Evolutionary conservation across 371 early-diverging fungal species (phyloP).

Genomic region (Conidiobolus incongruus): DNA sequence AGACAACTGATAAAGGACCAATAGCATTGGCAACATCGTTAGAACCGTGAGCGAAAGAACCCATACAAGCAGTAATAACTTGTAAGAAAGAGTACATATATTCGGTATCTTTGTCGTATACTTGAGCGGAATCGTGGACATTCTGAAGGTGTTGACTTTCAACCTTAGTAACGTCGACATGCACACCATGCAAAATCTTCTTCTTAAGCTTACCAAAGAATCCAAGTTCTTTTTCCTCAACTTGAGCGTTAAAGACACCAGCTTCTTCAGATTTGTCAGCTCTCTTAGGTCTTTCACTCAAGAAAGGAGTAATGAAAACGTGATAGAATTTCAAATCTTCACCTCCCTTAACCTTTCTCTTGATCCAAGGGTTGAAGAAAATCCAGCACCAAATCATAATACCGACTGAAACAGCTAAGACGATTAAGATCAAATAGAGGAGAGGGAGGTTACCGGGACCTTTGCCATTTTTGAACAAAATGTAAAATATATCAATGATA

Average conservation of each 20-base stretch:
- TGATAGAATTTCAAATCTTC: constrained; percentile 49
- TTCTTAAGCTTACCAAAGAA: constrained; percentile 3
- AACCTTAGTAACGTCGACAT: constrained; percentile 28
- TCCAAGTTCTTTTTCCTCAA: constrained; percentile 2
- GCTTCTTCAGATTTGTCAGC: constrained; percentile 5
- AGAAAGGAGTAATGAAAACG: constrained; percentile 21
- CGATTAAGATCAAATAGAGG: too few species aligned
- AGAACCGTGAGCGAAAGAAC: constrained; percentile 74
- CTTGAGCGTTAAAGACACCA: not conserved
- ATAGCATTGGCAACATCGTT: constrained; percentile 80
- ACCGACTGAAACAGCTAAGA: constrained; percentile 25
- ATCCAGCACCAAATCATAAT: constrained; percentile 25
- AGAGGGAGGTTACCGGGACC: constrained; percentile 15
- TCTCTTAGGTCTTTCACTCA: constrained; percentile 16
- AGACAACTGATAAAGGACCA: constrained; percentile 51
- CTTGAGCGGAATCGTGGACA: constrained; percentile 31
- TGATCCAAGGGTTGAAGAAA: constrained; percentile 41
- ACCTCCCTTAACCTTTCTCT: constrained; percentile 27
- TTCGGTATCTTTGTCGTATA: constrained; percentile 58
- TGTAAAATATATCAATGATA: constrained; percentile 36
- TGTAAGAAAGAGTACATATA: constrained; percentile 66
- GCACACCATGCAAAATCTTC: constrained; percentile 15
- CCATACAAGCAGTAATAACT: constrained; percentile 56
- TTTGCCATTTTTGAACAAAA: constrained; percentile 31
- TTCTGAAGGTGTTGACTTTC: constrained; percentile 16